phyloP scores from a whole-genome alignment of 306 rosid species.

The Sphenostylis stenocarpa region DNA sequence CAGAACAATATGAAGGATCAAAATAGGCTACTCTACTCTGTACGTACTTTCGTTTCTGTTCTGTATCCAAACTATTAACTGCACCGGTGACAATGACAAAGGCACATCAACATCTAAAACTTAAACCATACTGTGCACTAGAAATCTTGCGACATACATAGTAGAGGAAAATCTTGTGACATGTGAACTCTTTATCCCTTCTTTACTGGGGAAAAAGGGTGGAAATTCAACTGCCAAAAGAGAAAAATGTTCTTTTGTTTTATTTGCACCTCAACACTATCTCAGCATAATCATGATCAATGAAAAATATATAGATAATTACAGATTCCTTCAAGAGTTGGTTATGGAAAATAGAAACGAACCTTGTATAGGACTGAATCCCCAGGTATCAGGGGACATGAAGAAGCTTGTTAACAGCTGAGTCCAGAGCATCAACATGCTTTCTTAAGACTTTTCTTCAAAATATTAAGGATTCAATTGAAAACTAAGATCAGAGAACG shows the following conservation, averaged over 20 bases:
- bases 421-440: conserved; percentile 74
- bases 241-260: neutral
- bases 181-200: neutral
- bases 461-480: conserved; percentile 53
- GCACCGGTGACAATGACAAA: conserved; percentile 12
- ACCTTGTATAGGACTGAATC: conserved; percentile 27
- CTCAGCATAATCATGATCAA: conserved; percentile 22
- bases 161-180: neutral
- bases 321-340: conserved; percentile 1
- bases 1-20: conserved; percentile 12
- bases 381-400: conserved; percentile 53
- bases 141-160: neutral
- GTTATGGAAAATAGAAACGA: conserved; percentile 14
- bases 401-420: conserved; percentile 74
- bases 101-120: conserved; percentile 13
- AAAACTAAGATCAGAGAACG: conserved; percentile 18
- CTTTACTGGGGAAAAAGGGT: neutral
- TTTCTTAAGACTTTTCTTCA: conserved; percentile 67
- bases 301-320: neutral
- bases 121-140: neutral
- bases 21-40: neutral
- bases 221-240: conserved; percentile 11
- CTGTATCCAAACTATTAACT: conserved; percentile 15
- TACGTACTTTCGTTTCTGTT: conserved; percentile 10
- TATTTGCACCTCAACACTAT: neutral